Evolutionary conservation across 2,329 filamentous ascomycete genomes (phyloP).

Genomic region (Xylaria sp.): DNA sequence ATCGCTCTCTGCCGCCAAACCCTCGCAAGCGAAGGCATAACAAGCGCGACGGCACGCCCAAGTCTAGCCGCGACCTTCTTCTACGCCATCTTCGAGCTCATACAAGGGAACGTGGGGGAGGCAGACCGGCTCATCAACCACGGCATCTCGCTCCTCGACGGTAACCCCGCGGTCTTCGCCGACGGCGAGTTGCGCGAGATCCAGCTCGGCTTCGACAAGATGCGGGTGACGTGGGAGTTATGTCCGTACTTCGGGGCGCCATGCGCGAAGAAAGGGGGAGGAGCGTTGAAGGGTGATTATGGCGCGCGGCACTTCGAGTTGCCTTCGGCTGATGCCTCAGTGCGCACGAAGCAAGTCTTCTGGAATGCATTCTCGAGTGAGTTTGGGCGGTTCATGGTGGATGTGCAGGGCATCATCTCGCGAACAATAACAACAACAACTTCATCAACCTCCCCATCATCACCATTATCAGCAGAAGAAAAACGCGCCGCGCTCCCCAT

Average conservation of each 20-base stretch:
- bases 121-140: conserved; percentile 38
- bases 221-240: conserved; percentile 41
- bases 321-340: conserved; percentile 31
- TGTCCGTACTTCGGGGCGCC: conserved; percentile 41
- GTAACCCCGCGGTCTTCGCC: conserved; percentile 28
- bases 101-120: conserved; percentile 40
- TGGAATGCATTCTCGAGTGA: conserved; percentile 41
- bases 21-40: conserved; percentile 35
- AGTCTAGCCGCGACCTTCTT: conserved; percentile 41
- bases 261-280: not conserved
- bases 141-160: conserved; percentile 36
- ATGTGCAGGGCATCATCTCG: conserved; percentile 31
- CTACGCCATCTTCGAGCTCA: conserved; percentile 42
- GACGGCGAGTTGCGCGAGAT: conserved; percentile 36
- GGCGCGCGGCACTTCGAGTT: conserved; percentile 16
- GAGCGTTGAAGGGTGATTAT: not conserved
- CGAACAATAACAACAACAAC: not conserved
- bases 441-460: no score
- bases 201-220: conserved; percentile 40
- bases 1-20: conserved; percentile 37
- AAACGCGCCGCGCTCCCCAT: conserved; percentile 9
- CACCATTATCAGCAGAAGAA: not conserved
- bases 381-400: conserved; percentile 42
- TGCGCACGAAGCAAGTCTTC: conserved; percentile 33
- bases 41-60: conserved; percentile 29